Base-by-base conservation (phyloP, 2,329 filamentous ascomycete species). In the Arthrobotrys musiformis region DNA sequence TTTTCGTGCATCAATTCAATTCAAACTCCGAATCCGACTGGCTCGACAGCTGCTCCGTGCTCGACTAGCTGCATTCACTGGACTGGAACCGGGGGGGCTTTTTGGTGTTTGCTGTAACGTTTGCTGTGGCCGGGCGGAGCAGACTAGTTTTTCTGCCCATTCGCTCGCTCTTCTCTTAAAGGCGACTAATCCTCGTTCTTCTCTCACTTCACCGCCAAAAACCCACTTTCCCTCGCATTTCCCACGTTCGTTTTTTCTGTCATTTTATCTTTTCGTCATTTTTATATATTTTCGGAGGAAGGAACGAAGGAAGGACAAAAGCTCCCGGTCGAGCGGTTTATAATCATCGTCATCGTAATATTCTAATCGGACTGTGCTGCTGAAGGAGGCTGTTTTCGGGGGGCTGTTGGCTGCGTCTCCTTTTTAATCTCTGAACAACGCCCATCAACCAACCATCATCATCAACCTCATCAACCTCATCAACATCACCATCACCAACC, bases 201-300 rank as follows among this genome's bases (percentile, higher is more conserved):
- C 13, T 52, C 30, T 19, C n/a, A 17, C 17, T n/a, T 13, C 28
- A 17, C 8, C 52, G 8, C 13, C 35, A 5, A 28, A 40, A n/a
- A 11, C 3, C 22, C 17, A 22, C 30, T 26, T 50, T 40, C 42
- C 17, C 35, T 40, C 37, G 17, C 64, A 64, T 70, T 48, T 64
- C 30, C 40, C 44, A 44, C 56, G 37, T 52, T 78, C 70, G 64
- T 74, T 70, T 69, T 60, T 70, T 19, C 26, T 48, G 4, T 46
- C 11, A 35, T 35, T 35, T 35, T 35, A 35, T 35, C 11, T 22
- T 48, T 17, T 22, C 15, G 19, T 33, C 17, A 35, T 35, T 35
- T 35, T 35, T 35, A 35, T 35, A 5, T 46, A 9, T 46, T 40
- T 46, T 1, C 11, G n/a, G 42, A 22, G 42, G 7, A 46, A 46